These are phyloP conservation scores for Wickerhamiella cacticola DNA, from an alignment of 805 yeast species.

Conservation along the genomic window DNA sequence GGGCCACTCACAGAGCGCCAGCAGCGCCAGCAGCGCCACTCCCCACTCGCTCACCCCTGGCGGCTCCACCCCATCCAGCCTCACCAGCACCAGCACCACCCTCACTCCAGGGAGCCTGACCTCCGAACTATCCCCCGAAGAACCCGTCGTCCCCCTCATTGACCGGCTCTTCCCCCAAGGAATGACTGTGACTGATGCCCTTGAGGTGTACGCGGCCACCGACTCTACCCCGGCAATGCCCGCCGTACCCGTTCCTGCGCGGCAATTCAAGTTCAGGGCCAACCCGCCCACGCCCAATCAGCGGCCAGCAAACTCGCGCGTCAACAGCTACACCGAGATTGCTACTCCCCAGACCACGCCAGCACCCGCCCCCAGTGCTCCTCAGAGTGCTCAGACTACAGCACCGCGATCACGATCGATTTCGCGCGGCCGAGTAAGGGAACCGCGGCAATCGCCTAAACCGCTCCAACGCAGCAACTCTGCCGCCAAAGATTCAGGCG, in stretches of 20 bases:
- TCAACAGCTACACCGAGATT: conserved; percentile 5
- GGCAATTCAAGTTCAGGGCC: conserved; percentile 6
- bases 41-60: not conserved
- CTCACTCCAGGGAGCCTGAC: not conserved
- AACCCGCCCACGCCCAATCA: conserved; percentile 6
- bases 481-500: conserved; percentile 11
- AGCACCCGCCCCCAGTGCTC: conserved; percentile 4
- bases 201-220: conserved; percentile 36
- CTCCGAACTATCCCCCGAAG: conserved; percentile 41
- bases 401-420: not conserved
- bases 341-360: conserved; percentile 9
- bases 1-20: not conserved
- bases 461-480: not conserved
- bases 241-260: conserved; percentile 7
- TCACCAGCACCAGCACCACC: conserved; percentile 1
- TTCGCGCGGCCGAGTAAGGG: conserved; percentile 1
- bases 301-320: conserved; percentile 1
- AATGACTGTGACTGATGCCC: conserved; percentile 53
- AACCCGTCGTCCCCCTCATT: conserved; percentile 42
- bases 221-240: conserved; percentile 5
- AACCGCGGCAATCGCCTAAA: not conserved
- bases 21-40: not conserved
- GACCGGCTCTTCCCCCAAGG: conserved; percentile 56
- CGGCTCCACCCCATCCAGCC: not conserved
- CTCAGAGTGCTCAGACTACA: not conserved